Conservation (phyloP, 257 asterid genomes). For the Nicotiana benthamiana region DNA sequence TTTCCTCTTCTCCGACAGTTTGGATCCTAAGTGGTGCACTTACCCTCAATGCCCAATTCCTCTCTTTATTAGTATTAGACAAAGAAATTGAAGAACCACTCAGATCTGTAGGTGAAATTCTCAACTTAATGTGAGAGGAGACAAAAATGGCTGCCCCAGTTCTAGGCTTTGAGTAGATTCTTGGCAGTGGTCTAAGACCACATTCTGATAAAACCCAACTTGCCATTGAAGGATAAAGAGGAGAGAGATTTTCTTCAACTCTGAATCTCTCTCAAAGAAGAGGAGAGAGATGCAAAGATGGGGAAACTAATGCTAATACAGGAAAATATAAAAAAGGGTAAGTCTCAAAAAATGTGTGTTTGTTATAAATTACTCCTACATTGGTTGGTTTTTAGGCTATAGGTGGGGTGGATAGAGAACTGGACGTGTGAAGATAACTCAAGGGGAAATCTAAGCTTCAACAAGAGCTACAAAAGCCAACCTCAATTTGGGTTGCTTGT, state of each 20-base stretch:
- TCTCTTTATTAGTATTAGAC: constrained; percentile 6
- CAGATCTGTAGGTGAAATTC: constrained; percentile 25
- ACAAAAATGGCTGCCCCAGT: constrained; percentile 13
- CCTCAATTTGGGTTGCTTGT: constrained; percentile 21
- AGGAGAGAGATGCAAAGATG: neutral
- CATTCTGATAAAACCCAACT: constrained; percentile 37
- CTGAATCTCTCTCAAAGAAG: constrained; percentile 3
- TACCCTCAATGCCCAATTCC: constrained; percentile 65
- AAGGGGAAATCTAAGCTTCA: constrained; percentile 26
- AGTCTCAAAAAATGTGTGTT: neutral
- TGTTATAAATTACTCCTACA: neutral
- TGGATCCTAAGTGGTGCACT: constrained; percentile 62
- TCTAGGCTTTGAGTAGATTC: constrained; percentile 30
- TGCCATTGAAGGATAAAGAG: constrained; percentile 15
- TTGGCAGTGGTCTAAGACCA: constrained; percentile 34
- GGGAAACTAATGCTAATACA: neutral
- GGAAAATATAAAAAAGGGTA: neutral
- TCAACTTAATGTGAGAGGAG: constrained; percentile 20
- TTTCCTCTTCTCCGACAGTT: constrained; percentile 33
- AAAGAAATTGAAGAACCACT: neutral
- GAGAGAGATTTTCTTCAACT: neutral
- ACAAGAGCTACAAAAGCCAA: constrained; percentile 11
- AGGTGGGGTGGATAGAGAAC: neutral
- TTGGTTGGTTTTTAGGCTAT: constrained; percentile 1
- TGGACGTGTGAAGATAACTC: constrained; percentile 26